These are phyloP conservation scores for Trichodelitschia bisporula DNA, from an alignment of 495 filamentous ascomycete genomes.

Conservation along the genomic window DNA sequence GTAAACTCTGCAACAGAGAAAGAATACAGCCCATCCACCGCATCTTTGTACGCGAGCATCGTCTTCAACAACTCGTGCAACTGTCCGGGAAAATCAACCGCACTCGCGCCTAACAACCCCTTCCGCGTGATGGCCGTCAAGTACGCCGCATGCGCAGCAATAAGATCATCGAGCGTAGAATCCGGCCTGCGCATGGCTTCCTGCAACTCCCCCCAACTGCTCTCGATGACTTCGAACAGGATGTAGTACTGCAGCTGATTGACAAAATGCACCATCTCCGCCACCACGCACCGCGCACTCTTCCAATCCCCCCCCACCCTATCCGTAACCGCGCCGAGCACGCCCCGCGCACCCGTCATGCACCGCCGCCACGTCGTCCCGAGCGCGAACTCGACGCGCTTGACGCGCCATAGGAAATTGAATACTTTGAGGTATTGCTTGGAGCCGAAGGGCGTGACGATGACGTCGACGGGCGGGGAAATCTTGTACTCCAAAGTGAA, in stretches of 20 bases:
- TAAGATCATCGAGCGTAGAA: slow-evolving; percentile 83
- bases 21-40: slow-evolving; percentile 80
- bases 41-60: slow-evolving; percentile 86
- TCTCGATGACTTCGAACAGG: slow-evolving; percentile 93
- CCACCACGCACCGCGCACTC: slow-evolving; percentile 56
- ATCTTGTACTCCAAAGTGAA: slow-evolving; percentile 99
- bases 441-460: slow-evolving; percentile 83
- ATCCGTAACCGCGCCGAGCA: slow-evolving; percentile 60
- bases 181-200: slow-evolving; percentile 53
- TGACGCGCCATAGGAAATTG: slow-evolving; percentile 98
- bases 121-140: slow-evolving; percentile 89
- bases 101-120: slow-evolving; percentile 59
- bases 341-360: slow-evolving; percentile 85
- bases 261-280: slow-evolving; percentile 97
- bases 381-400: slow-evolving; percentile 88
- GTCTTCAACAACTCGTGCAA: slow-evolving; percentile 77
- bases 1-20: slow-evolving; percentile 90
- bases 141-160: slow-evolving; percentile 73
- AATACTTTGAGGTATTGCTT: slow-evolving; percentile 97
- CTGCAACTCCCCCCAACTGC: slow-evolving; percentile 73
- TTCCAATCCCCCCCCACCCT: slow-evolving; percentile 73
- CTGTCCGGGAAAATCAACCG: slow-evolving; percentile 61
- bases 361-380: slow-evolving; percentile 79
- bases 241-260: slow-evolving; percentile 97
- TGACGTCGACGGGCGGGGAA: slow-evolving; percentile 88